Evolutionary conservation across 2,329 filamentous ascomycete genomes (phyloP).

Genomic region (Didymella arachidicola): DNA sequence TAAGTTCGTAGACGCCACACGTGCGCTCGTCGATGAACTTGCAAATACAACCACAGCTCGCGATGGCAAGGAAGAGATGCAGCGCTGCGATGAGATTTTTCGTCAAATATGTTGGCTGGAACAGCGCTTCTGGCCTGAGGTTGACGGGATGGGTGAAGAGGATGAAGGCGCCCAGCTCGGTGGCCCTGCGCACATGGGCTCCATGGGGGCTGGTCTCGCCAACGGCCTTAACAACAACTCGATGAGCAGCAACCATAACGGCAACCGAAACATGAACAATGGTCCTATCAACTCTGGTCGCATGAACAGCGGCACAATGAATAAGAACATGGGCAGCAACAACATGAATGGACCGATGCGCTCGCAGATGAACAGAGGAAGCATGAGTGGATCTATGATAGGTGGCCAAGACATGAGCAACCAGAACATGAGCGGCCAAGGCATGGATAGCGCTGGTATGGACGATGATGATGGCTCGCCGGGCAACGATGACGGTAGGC

Average conservation of each 20-base stretch:
- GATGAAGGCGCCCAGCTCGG: conserved; percentile 45
- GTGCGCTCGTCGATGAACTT: conserved; percentile 58
- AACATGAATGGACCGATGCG: conserved; percentile 21
- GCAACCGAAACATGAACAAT: conserved; percentile 20
- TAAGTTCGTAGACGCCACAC: conserved; percentile 60
- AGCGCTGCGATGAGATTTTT: conserved; percentile 57
- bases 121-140: conserved; percentile 59
- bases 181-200: conserved; percentile 24
- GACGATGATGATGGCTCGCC: conserved; percentile 30
- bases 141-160: conserved; percentile 59
- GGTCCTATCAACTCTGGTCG: conserved; percentile 23
- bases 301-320: conserved; percentile 25
- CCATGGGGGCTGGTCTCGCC: conserved; percentile 33
- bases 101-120: conserved; percentile 58
- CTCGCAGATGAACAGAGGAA: conserved; percentile 7
- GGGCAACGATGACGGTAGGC: conserved; percentile 30
- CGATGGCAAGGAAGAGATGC: conserved; percentile 58
- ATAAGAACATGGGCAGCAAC: conserved; percentile 23
- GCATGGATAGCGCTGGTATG: conserved; percentile 16
- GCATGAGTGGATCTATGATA: conserved; percentile 10
- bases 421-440: conserved; percentile 24
- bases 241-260: conserved; percentile 24
- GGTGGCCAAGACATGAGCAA: conserved; percentile 1
- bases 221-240: conserved; percentile 29
- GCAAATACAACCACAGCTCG: conserved; percentile 57